Conservation (phyloP, 202 grass and related monocot genomes). For the Hordeum pubiflorum region DNA sequence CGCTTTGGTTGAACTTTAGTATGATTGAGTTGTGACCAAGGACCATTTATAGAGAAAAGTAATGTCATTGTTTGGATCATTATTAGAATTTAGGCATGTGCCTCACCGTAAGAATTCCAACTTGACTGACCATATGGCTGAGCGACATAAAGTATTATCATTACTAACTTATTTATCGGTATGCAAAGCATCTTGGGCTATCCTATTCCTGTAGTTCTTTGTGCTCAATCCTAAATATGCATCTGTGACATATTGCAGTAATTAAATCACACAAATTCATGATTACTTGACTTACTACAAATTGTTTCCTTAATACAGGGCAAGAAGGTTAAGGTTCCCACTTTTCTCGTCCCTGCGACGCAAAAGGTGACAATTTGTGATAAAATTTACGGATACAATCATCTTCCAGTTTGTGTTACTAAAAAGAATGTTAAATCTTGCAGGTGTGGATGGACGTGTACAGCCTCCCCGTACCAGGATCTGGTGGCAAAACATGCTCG, state of each 20-base stretch:
- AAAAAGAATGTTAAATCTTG: background rate
- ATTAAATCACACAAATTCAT: background rate
- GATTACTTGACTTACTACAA: background rate
- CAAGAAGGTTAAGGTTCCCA: conserved; percentile 85
- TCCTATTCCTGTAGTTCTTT: background rate
- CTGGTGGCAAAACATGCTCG: conserved; percentile 78
- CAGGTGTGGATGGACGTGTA: conserved; percentile 95
- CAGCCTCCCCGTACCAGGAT: conserved; percentile 59
- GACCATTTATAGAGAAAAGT: background rate
- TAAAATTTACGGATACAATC: background rate
- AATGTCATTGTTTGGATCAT: background rate
- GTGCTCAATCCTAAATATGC: background rate
- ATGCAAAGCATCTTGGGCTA: background rate
- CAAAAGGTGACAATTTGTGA: conserved; percentile 61
- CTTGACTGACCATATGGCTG: background rate
- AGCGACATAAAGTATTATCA: background rate
- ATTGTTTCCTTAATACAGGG: conserved; percentile 43
- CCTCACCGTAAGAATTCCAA: background rate
- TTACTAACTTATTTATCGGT: background rate
- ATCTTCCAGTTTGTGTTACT: conserved; percentile 4
- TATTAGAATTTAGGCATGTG: background rate
- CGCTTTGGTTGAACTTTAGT: background rate
- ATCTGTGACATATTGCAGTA: background rate
- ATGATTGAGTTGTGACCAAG: background rate
- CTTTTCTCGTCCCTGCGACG: conserved; percentile 95